These are phyloP conservation scores for Dunaliella sp. DNA, from an alignment of 139 green algal genomes.

Conservation along the genomic window DNA sequence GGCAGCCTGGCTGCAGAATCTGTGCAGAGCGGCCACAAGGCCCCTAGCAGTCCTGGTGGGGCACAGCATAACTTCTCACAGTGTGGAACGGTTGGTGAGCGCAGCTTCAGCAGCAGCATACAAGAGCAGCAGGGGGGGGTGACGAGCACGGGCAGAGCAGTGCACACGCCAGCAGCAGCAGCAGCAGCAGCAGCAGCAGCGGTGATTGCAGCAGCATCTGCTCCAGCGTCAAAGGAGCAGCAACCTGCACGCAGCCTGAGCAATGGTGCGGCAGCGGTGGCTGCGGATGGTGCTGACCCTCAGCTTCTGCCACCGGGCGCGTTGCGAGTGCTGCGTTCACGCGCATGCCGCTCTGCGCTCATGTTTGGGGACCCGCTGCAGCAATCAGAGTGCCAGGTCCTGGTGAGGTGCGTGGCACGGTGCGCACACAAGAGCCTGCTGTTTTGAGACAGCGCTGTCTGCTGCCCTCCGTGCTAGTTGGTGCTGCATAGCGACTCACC, in stretches of 20 bases:
- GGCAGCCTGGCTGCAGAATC: not conserved
- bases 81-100: not conserved
- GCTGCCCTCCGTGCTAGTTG: too few relatives aligned
- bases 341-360: conserved; percentile 76
- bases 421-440: too few relatives aligned
- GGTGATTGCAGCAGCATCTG: too few relatives aligned
- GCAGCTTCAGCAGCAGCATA: not conserved
- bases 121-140: not conserved
- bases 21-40: not conserved
- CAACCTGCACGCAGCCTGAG: not conserved
- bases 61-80: too few relatives aligned
- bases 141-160: not conserved
- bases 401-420: conserved; percentile 59
- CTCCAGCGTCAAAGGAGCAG: too few relatives aligned
- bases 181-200: too few relatives aligned
- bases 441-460: too few relatives aligned
- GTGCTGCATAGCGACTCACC: too few relatives aligned
- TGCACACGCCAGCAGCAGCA: too few relatives aligned
- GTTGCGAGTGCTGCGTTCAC: conserved; percentile 54
- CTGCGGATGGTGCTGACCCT: not conserved
- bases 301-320: conserved; percentile 41
- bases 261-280: not conserved
- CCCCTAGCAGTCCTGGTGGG: not conserved
- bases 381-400: conserved; percentile 29
- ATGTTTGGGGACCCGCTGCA: conserved; percentile 83